Evolutionary conservation across 768 basidiomycete species (phyloP), one percentile per base, ranked within the genome.

Genomic region (Leccinum boreale): DNA sequence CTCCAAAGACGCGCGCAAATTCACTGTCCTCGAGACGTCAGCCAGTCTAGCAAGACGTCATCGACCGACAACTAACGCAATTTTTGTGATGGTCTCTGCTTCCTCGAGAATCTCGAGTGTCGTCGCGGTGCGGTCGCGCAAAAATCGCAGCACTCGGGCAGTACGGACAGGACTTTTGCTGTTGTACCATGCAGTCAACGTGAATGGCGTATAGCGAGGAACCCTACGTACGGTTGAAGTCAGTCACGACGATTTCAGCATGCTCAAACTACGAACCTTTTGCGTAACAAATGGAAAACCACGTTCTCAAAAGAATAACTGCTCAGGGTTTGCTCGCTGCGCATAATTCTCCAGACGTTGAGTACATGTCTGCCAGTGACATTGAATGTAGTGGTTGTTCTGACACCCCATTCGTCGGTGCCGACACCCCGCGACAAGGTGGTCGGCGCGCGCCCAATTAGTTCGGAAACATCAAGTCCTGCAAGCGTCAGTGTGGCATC

Each of bases 1-100:
- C 88, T 1, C 97, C 96, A 62, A 97, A 98, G 6, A 98, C 92
- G 10, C 97, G 86, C 42, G 97, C 95, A 66, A 98, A 98, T 72
- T 99, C 97, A 14, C 96, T 98, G 66, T 23, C 28, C n/a, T 57
- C 2, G 39, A 33, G 46, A 1, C 6, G 19, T 64, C 58, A 58
- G 56, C 19, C 11, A 11, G 2, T 45, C 19, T 21, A 39, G 36
- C 4, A 39, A 39, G 17, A n/a, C 14, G 9, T 21, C 44, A 45
- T 9, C 23, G 19, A 24, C 19, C 62, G 9, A 29, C 10, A n/a
- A 53, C 35, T 65, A 68, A 95, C 94, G 95, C 92, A 29, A 87
- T 94, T 74, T 95, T 95, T 1, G 91, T 92, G 33, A 95, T 81
- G 10, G 89, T 75, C 65, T 97, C 93, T 2, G 87, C 81, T 51